A percentile compares a stretch with the other conserved stretches of the same genome.
phyloP scores from a whole-genome alignment of 2,329 filamentous ascomycete genomes.

The Trichophyton schoenleinii region DNA sequence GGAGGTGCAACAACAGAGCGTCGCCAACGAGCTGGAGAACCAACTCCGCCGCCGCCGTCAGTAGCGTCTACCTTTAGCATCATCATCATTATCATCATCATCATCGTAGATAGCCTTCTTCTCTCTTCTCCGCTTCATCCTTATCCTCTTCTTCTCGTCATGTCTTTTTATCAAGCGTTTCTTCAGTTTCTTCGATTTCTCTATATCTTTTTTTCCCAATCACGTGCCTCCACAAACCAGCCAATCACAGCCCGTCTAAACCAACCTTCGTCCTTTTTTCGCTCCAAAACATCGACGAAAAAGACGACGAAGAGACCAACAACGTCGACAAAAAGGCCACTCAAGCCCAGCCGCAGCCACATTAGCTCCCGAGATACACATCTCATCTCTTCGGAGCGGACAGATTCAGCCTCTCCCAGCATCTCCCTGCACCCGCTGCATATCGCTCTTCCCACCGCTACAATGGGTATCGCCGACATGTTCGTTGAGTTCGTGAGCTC shows the following conservation, averaged over 20 bases:
- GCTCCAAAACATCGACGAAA: background rate
- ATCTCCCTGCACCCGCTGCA: background rate
- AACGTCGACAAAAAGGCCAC: background rate
- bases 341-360: no score
- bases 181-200: background rate
- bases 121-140: background rate
- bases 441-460: constrained; percentile 13
- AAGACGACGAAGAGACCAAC: background rate
- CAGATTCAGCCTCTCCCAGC: background rate
- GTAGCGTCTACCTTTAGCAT: background rate
- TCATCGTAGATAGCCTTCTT: background rate
- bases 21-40: constrained; percentile 60
- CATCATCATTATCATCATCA: background rate
- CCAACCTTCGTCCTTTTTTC: background rate
- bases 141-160: background rate
- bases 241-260: background rate
- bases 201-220: background rate
- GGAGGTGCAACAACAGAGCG: constrained; percentile 70
- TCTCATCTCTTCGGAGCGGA: background rate
- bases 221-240: background rate
- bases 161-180: background rate
- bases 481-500: constrained; percentile 53
- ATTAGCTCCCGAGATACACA: background rate
- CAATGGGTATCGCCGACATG: constrained; percentile 53
- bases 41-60: constrained; percentile 29